A percentile compares a stretch with the other conserved stretches of the same genome.
These are phyloP conservation scores for Pulicaria dysenterica DNA, from an alignment of 129 eudicot species.

Conservation along the genomic window DNA sequence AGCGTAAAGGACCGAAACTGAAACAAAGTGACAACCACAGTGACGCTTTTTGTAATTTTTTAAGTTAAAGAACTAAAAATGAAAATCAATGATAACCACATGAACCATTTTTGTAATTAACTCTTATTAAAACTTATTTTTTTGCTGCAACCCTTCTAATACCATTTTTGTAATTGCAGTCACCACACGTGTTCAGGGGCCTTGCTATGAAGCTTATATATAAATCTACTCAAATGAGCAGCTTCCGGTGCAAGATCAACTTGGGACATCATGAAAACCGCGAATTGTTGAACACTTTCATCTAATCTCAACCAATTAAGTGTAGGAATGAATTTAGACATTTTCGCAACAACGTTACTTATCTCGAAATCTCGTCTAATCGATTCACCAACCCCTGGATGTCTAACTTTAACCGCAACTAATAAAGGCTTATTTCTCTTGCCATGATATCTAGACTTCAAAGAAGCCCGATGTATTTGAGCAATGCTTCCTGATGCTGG, in stretches of 20 bases:
- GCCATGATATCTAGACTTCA: conserved; percentile 61
- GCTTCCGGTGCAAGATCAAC: conserved; percentile 96
- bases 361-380: conserved; percentile 81
- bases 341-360: conserved; percentile 67
- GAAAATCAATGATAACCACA: too few relatives aligned
- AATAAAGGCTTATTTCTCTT: conserved; percentile 63
- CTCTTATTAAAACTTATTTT: too few relatives aligned
- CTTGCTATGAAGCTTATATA: conserved; percentile 82
- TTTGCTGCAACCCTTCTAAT: too few relatives aligned
- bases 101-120: too few relatives aligned
- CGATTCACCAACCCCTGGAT: conserved; percentile 88
- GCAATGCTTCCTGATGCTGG: conserved; percentile 95
- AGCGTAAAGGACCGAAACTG: too few relatives aligned
- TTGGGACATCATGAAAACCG: conserved; percentile 97
- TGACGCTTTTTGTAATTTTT: too few relatives aligned
- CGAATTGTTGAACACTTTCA: conserved; percentile 92
- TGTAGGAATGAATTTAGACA: conserved; percentile 72
- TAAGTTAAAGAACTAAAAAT: too few relatives aligned
- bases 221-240: conserved; percentile 89
- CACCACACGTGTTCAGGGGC: too few relatives aligned
- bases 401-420: conserved; percentile 94
- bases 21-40: too few relatives aligned
- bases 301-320: conserved; percentile 88
- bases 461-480: conserved; percentile 83
- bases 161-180: too few relatives aligned